A percentile compares a stretch with the other conserved stretches of the same genome.
Conservation (phyloP, 345 rosid genomes). For the Eutrema heterophyllum region DNA sequence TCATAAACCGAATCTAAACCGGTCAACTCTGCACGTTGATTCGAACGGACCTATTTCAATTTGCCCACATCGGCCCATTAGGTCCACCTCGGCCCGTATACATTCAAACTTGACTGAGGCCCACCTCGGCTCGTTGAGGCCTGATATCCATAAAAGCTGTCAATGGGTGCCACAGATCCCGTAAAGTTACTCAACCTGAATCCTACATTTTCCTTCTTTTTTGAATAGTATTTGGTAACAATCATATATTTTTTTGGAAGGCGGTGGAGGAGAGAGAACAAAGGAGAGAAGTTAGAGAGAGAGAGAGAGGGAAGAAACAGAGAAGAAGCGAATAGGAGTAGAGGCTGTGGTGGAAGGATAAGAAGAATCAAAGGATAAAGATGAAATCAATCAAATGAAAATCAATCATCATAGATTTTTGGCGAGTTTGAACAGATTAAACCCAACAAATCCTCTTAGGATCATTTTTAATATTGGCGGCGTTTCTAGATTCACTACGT, state of each 20-base stretch:
- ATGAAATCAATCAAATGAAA: constrained; percentile 9
- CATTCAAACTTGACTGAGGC: too few relatives aligned
- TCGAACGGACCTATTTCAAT: too few relatives aligned
- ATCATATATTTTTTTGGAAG: neutral
- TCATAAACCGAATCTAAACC: too few relatives aligned
- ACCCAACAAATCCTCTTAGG: constrained; percentile 81
- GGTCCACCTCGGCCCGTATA: too few relatives aligned
- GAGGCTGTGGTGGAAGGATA: constrained; percentile 47
- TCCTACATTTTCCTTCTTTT: too few relatives aligned
- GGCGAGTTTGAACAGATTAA: constrained; percentile 62
- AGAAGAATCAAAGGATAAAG: constrained; percentile 28
- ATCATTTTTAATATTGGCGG: constrained; percentile 36
- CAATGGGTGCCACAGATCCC: too few relatives aligned
- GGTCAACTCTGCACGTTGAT: too few relatives aligned
- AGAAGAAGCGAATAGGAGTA: constrained; percentile 21
- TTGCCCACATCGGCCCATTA: too few relatives aligned
- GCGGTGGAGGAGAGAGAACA: constrained; percentile 45
- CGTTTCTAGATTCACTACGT: constrained; percentile 44
- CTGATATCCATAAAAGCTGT: too few relatives aligned
- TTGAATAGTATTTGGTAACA: too few relatives aligned
- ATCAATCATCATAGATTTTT: constrained; percentile 6
- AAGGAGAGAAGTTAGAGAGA: constrained; percentile 17
- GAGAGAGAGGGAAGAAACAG: constrained; percentile 8
- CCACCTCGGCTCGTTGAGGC: too few relatives aligned
- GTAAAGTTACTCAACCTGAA: too few relatives aligned